Evolutionary conservation across 176 grass and related monocot species (phyloP).

Genomic region (Raddia guianensis): DNA sequence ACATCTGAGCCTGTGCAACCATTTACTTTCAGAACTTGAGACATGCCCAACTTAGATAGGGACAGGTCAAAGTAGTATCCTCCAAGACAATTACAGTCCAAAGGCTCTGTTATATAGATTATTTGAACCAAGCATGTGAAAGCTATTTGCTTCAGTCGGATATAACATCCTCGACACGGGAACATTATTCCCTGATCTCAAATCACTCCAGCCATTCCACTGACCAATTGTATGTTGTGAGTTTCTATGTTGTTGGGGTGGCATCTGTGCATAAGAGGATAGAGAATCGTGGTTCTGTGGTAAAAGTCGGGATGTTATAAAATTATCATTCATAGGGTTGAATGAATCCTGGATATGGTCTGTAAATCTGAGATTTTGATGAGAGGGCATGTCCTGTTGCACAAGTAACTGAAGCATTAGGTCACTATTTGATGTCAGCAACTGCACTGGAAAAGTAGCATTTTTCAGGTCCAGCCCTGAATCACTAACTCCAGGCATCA

Average conservation of each 20-base stretch:
- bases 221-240: constrained; percentile 59
- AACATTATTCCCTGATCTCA: constrained; percentile 51
- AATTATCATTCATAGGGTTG: constrained; percentile 68
- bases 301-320: constrained; percentile 57
- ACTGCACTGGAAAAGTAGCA: constrained; percentile 46
- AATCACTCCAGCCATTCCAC: constrained; percentile 80
- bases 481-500: constrained; percentile 60
- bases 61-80: constrained; percentile 38
- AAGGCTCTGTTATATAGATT: constrained; percentile 82
- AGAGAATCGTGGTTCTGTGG: constrained; percentile 56
- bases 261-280: constrained; percentile 56
- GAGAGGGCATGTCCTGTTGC: constrained; percentile 65
- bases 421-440: constrained; percentile 62
- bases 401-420: constrained; percentile 70
- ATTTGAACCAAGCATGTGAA: constrained; percentile 61
- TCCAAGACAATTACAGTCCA: constrained; percentile 59
- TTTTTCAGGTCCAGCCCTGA: constrained; percentile 56
- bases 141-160: constrained; percentile 61
- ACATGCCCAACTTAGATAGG: constrained; percentile 20
- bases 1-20: constrained; percentile 24
- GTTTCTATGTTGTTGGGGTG: constrained; percentile 57
- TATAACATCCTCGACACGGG: constrained; percentile 60
- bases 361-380: constrained; percentile 58
- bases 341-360: constrained; percentile 57
- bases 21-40: constrained; percentile 39